Evolutionary conservation across 2,329 filamentous ascomycete species (phyloP).

Genomic region (Didymella glomerata): DNA sequence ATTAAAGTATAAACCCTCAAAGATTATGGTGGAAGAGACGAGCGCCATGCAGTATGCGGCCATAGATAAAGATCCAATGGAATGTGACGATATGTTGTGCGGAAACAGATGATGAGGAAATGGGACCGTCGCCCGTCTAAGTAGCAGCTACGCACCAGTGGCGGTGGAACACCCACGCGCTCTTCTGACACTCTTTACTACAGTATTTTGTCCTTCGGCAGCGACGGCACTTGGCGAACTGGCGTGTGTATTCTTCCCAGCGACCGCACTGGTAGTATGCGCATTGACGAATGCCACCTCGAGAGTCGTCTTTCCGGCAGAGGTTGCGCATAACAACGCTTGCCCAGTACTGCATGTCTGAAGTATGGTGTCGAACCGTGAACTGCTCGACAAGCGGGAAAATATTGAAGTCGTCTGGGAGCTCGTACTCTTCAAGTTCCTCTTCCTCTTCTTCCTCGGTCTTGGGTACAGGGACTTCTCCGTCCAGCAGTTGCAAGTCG

Average conservation of each 20-base stretch:
- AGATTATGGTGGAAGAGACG: slow-evolving; percentile 41
- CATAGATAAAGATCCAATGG: slow-evolving; percentile 45
- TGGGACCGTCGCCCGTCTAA: slow-evolving; percentile 32
- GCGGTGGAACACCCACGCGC: slow-evolving; percentile 96
- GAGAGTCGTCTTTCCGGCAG: slow-evolving; percentile 94
- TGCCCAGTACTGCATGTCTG: slow-evolving; percentile 99
- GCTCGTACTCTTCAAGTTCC: slow-evolving; percentile 84
- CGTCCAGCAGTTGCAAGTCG: slow-evolving; percentile 82
- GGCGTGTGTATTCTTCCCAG: slow-evolving; percentile 95
- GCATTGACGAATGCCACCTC: slow-evolving; percentile 94
- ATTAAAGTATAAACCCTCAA: slow-evolving; percentile 50
- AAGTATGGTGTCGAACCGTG: slow-evolving; percentile 91
- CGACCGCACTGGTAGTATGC: slow-evolving; percentile 98
- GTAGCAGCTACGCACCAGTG: slow-evolving; percentile 93
- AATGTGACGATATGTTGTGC: slow-evolving; percentile 35
- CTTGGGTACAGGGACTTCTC: slow-evolving; percentile 58
- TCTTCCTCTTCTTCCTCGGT: slow-evolving; percentile 65
- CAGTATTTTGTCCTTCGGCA: slow-evolving; percentile 98
- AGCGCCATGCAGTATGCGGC: slow-evolving; percentile 55
- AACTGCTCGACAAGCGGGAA: slow-evolving; percentile 99
- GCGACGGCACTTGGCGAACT: slow-evolving; percentile 97
- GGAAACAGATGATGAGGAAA: slow-evolving; percentile 35
- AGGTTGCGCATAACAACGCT: slow-evolving; percentile 99
- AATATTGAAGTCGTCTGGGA: slow-evolving; percentile 96
- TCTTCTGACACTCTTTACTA: slow-evolving; percentile 99